Base-by-base conservation (phyloP, 306 rosid genomes). In the Prunus davidiana region DNA sequence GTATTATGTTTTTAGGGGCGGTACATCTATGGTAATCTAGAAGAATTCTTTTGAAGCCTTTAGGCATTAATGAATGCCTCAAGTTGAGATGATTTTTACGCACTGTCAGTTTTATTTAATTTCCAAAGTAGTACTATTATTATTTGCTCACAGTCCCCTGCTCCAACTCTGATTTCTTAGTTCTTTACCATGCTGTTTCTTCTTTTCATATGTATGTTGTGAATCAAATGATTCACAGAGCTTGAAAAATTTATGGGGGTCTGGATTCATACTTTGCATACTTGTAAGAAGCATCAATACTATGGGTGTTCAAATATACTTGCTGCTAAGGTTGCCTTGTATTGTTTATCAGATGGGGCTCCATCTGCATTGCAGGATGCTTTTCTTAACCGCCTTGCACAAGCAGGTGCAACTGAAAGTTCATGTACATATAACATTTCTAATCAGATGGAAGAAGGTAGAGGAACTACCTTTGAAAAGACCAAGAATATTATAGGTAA, bases 351-450 rank as follows among this genome's bases (percentile, higher is more conserved):
- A 93, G 98, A 83, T 86, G 90, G 89, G 74, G 79, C 75, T 68
- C 74, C 82, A 6, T 83, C 96, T 45, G 69, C 79, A 20, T 87
- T 86, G 77, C 88, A 88, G 80, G 93, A 88, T 73, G 86, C 85
- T 71, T 89, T 93, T 82, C 91, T 89, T n/a, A 76, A 84, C 75
- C 96, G 96, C 64, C 92, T 91, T 67, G 34, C 91, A 70, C 88
- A 91, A 78, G 88, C 88, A 61, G 97, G 93, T 76, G 98, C 98
- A n/a, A 93, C 97, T 55, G 91, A 93, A 88, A 91, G 86, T 82
- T 90, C 97, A 58, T 91, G 93, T 28, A 57, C 84, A 5, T 56
- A 66, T 83, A 60, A 76, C 71, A 78, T 54, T 6, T 65, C 77
- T 65, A 79, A 77, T 46, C 83, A 77, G 80, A 79, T 78, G 85